Evolutionary conservation across 225 moss, liverwort and hornwort species (phyloP).

Genomic region (Sphagnum contortum): DNA sequence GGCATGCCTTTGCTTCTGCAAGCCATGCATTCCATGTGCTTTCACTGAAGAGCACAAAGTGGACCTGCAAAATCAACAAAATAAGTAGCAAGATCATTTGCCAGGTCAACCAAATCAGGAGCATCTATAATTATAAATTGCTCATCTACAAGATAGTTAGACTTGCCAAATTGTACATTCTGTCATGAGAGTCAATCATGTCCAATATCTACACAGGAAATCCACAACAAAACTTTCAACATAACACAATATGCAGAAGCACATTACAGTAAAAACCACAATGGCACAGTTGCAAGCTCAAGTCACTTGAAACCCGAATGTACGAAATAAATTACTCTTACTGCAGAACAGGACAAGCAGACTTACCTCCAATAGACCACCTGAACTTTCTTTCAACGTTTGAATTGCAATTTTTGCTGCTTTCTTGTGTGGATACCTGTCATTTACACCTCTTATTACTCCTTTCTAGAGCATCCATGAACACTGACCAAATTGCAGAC

Average conservation of each 20-base stretch:
- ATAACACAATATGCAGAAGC: neutral
- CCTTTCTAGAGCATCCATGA: neutral
- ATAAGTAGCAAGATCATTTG: neutral
- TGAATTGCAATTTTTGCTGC: slow-evolving; percentile 22
- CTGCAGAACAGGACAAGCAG: neutral
- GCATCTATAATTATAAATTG: neutral
- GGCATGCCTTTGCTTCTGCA: slow-evolving; percentile 6
- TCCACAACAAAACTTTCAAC: neutral
- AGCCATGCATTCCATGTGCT: slow-evolving; percentile 5
- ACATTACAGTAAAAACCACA: no score
- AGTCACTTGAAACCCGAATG: neutral
- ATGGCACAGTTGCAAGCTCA: no score
- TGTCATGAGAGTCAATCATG: neutral
- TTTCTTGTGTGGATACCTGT: slow-evolving; percentile 29
- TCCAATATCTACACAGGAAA: neutral
- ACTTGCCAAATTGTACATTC: neutral
- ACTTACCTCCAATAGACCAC: slow-evolving; percentile 20
- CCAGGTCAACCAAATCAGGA: neutral
- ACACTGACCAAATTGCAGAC: no score
- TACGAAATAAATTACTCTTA: neutral
- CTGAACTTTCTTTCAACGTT: slow-evolving; percentile 13
- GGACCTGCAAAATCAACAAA: slow-evolving; percentile 7
- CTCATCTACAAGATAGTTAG: neutral
- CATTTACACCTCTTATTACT: neutral
- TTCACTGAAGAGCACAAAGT: slow-evolving; percentile 16